Conservation (phyloP, 2,329 filamentous ascomycete species). For the Trichoderma asperellum region DNA sequence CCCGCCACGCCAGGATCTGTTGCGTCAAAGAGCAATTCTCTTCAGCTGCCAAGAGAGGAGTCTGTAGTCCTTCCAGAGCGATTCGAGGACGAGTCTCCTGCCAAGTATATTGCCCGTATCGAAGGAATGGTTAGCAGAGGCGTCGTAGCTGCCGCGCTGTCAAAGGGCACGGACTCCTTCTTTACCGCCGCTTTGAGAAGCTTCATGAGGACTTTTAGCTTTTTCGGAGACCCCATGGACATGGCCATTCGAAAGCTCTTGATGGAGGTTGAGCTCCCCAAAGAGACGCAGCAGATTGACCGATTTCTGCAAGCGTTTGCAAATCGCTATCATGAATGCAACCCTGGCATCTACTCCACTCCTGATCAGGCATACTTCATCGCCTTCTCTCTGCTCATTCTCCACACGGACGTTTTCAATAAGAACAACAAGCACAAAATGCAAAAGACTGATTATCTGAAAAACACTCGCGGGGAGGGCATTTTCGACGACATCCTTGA, state of each 20-base stretch:
- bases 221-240: constrained; percentile 96
- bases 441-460: constrained; percentile 93
- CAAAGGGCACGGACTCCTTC: constrained; percentile 85
- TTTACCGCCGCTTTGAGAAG: constrained; percentile 82
- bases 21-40: constrained; percentile 79
- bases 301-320: constrained; percentile 92
- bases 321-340: constrained; percentile 96
- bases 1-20: constrained; percentile 70
- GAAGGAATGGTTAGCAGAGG: constrained; percentile 81
- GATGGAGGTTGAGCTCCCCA: constrained; percentile 94
- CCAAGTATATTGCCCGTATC: constrained; percentile 82
- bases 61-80: constrained; percentile 73
- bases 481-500: constrained; percentile 92
- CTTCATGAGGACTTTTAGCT: constrained; percentile 93
- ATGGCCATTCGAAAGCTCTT: constrained; percentile 95
- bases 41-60: constrained; percentile 73
- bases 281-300: constrained; percentile 98
- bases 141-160: constrained; percentile 81
- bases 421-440: constrained; percentile 99
- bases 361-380: constrained; percentile 98
- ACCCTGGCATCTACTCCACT: constrained; percentile 89
- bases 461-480: constrained; percentile 88
- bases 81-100: constrained; percentile 85
- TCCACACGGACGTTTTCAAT: constrained; percentile 99
- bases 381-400: constrained; percentile 91